Base-by-base conservation (phyloP, 345 rosid species). In the Nephelium lappaceum region DNA sequence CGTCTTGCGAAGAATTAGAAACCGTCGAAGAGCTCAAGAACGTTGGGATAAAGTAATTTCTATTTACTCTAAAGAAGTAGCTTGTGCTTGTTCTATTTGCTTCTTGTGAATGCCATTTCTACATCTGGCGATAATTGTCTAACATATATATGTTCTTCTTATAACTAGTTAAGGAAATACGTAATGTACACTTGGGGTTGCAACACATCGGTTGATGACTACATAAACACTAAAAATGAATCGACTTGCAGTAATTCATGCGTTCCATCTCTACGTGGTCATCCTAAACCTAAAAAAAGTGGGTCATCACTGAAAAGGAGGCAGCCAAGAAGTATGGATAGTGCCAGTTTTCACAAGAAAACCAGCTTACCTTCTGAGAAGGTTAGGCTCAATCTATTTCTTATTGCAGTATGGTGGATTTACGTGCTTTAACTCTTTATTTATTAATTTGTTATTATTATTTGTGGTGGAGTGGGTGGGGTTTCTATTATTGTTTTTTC, bases 111-210 rank as follows among this genome's bases (percentile, higher is more conserved):
- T 21, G 45, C 31, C 42, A 38, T 71, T 61, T 77, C 68, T 5
- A 47, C 60, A 38, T 57, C 77, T 31, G 10, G 75, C 39, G 55
- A 64, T 69, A 39, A 43, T 79, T 55, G 43, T 51, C 64, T 81
- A 70, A 74, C 45, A 45, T 38, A 77, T 68, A 36, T 14, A 47
- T 43, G 42, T 69, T 42, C n/a, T 42, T 79, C 67, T 69, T 63
- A 64, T 81, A 19, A 81, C 51, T 85, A 96, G 99, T 83, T 96
- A 89, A 89, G 99, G 85, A 93, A 90, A 88, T 94, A 93, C 83
- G 98, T 96, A 63, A 89, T 80, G 81, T 94, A 90, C 89, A 96
- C 88, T 12, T 96, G 93, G 92, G 93, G 86, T 75, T 87, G 88
- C 91, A 78, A 80, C 80, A 79, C 73, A 43, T 69, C 91, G 88